Evolutionary conservation across 2,329 filamentous ascomycete genomes (phyloP), one percentile per base, ranked within the genome.

Genomic region (Colletotrichum higginsianum): DNA sequence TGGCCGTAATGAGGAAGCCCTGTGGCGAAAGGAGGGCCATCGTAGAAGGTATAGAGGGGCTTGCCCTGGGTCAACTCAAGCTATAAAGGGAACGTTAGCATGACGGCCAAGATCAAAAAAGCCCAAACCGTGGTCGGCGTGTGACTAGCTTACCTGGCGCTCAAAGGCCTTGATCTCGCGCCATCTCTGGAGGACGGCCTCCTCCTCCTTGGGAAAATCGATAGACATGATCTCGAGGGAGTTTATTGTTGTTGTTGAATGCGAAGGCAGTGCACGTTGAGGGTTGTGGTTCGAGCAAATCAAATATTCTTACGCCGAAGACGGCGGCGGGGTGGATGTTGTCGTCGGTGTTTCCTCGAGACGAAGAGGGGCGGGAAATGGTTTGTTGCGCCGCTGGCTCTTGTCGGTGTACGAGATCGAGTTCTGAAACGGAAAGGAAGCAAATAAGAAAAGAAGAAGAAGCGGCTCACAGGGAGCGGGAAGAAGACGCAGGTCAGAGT

Each of bases 11-110:
- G 90, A 73, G 89, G 89, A 21, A 90, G 81, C 69, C 89, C 92
- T 75, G 92, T 97, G 80, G 91, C 92, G 79, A 94, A 94, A 6
- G 93, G 92, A 68, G 92, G 93, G 13, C 94, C 94, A 87, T 96
- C 94, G 85, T 98, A 98, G 85, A 99, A 99, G 67, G 95, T 97
- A 81, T 98, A 99, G 65, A 91, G 93, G 74, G 93, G 90, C 74
- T 92, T 90, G 75, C 93, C 94, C 81, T 93, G 89, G 13, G 95
- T 96, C 72, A 98, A 90, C 83, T 96, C 93, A 74, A 92, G 83
- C 86, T 90, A 72, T 12, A 74, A 8, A 40, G 15, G 49, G n/a
- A 50, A 5, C 47, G 44, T 69, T 52, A 69, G 61, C 35, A 35
- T n/a, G 35, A 50, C 55, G 23, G 38, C 21, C 26, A 61, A 21